Percentiles rank a stretch among this genome's conserved stretches.
Evolutionary conservation across 441 rosid species (phyloP).

Genomic region (Gossypium davidsonii): DNA sequence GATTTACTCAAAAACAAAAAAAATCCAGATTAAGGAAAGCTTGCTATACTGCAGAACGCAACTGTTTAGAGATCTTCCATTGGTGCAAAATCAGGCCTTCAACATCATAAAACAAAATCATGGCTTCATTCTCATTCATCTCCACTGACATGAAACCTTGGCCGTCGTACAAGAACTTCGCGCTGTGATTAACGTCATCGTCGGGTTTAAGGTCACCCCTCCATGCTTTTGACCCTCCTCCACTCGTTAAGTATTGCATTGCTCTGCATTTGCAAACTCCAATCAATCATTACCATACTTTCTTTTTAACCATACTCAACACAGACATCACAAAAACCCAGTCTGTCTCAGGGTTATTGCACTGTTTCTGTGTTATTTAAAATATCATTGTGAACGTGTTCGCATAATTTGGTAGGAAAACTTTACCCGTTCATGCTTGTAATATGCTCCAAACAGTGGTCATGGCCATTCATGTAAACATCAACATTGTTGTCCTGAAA

Average conservation of each 20-base stretch:
- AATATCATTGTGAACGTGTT: not conserved
- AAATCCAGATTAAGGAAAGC: not conserved
- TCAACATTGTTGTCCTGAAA: constrained; percentile 54
- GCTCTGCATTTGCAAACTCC: constrained; percentile 25
- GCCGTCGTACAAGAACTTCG: constrained; percentile 56
- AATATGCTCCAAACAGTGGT: constrained; percentile 77
- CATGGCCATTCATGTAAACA: constrained; percentile 74
- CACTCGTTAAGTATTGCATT: constrained; percentile 55
- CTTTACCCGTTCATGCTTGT: constrained; percentile 42
- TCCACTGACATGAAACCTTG: constrained; percentile 69
- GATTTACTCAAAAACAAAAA: not conserved
- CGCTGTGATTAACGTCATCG: constrained; percentile 33
- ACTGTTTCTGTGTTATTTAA: not conserved
- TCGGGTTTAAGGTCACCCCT: constrained; percentile 32
- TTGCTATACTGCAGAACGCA: constrained; percentile 12
- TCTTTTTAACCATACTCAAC: no score
- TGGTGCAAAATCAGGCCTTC: constrained; percentile 49
- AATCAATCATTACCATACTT: not conserved
- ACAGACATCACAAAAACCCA: no score
- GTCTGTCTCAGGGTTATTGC: no score
- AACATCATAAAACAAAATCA: constrained; percentile 39
- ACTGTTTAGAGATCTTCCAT: constrained; percentile 28
- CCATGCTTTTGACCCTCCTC: constrained; percentile 84
- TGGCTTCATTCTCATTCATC: constrained; percentile 21
- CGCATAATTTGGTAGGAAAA: not conserved